A percentile compares a stretch with the other conserved stretches of the same genome.
phyloP scores from a whole-genome alignment of 2,329 filamentous ascomycete species.

The Botrytis squamosa region DNA sequence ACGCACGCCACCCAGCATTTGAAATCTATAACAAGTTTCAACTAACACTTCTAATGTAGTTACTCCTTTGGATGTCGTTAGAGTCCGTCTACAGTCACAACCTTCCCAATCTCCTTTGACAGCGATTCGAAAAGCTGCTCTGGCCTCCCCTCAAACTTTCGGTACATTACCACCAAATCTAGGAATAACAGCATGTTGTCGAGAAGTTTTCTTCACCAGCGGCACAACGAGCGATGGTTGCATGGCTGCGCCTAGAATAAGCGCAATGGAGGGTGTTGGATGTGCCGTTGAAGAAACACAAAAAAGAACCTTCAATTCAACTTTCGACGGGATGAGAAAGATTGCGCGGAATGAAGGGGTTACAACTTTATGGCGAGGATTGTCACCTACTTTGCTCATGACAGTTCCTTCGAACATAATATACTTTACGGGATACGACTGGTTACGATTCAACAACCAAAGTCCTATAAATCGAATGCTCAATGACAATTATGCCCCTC shows the following conservation, averaged over 20 bases:
- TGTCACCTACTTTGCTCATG: constrained; percentile 95
- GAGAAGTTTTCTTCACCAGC: constrained; percentile 95
- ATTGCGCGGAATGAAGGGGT: constrained; percentile 92
- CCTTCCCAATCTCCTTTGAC: constrained; percentile 50
- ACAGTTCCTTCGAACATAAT: constrained; percentile 94
- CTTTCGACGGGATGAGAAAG: constrained; percentile 87
- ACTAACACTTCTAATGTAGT: constrained; percentile 51
- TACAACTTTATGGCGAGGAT: constrained; percentile 82
- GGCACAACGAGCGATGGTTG: constrained; percentile 66
- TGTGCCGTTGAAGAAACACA: constrained; percentile 89
- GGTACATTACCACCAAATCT: constrained; percentile 76
- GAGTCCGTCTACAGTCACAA: constrained; percentile 91
- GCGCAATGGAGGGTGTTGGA: constrained; percentile 42
- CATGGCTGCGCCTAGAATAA: constrained; percentile 40
- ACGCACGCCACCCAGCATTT: constrained; percentile 38
- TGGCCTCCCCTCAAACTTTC: constrained; percentile 53
- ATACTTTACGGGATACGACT: constrained; percentile 98
- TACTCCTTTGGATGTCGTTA: constrained; percentile 94
- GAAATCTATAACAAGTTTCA: constrained; percentile 11
- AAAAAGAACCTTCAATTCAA: constrained; percentile 81
- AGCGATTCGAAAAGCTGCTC: constrained; percentile 55
- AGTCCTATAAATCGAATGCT: constrained; percentile 68
- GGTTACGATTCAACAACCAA: constrained; percentile 70
- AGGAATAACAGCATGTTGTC: constrained; percentile 90
- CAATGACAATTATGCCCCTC: constrained; percentile 71